These are phyloP conservation scores for Eutypella sp. DNA, from an alignment of 2,329 filamentous ascomycete genomes.

Conservation along the genomic window DNA sequence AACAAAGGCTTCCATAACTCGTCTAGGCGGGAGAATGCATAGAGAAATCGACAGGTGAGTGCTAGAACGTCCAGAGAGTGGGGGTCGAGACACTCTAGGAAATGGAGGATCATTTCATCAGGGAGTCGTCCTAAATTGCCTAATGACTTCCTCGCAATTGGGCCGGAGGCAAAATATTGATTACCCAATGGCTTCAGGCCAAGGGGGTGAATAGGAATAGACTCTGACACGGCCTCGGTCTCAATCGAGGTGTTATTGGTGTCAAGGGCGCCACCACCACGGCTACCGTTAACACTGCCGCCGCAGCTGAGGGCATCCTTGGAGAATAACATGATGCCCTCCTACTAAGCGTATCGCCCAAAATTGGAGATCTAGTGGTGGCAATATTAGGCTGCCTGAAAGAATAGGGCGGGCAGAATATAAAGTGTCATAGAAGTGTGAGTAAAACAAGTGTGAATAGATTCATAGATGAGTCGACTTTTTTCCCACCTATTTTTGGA, in stretches of 20 bases:
- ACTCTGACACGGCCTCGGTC: conserved; percentile 21
- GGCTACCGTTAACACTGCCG: conserved; percentile 9
- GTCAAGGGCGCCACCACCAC: conserved; percentile 9
- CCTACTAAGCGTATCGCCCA: too few species aligned
- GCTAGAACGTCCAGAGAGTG: conserved; percentile 60
- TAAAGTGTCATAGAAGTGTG: too few species aligned
- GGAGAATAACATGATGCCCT: conserved; percentile 17
- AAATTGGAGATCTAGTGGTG: too few species aligned
- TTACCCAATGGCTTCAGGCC: conserved; percentile 86
- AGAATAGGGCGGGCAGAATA: too few species aligned
- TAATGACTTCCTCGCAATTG: conserved; percentile 61
- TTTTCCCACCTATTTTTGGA: background rate
- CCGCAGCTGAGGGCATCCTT: conserved; percentile 16
- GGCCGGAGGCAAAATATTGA: conserved; percentile 59
- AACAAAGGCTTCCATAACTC: conserved; percentile 88
- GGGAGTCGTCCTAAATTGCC: conserved; percentile 66
- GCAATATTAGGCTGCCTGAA: too few species aligned
- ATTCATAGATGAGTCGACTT: background rate
- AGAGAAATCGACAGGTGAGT: conserved; percentile 76
- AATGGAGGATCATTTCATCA: conserved; percentile 71
- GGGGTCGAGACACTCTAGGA: conserved; percentile 72
- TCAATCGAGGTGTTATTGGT: background rate
- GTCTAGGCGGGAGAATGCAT: conserved; percentile 77
- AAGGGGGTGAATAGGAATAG: conserved; percentile 73
- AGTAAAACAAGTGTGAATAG: too few species aligned